These are phyloP conservation scores for Chalciporus piperatus DNA, from an alignment of 768 basidiomycete species.

Conservation along the genomic window DNA sequence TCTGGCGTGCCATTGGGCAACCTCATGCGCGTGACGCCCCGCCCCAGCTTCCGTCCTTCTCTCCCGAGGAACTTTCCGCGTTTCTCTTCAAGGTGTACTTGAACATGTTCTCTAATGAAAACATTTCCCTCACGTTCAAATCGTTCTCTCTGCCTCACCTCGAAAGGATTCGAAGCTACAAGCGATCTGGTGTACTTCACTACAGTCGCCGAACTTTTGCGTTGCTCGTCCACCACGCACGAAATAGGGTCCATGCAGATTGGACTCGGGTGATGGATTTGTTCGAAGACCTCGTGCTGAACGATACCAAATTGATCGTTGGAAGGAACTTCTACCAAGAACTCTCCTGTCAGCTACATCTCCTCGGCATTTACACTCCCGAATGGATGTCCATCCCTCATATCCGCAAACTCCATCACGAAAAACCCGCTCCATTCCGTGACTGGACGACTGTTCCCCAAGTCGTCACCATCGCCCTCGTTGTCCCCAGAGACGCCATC, in stretches of 20 bases:
- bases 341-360: constrained; percentile 41
- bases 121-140: background rate
- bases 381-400: background rate
- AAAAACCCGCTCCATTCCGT: constrained; percentile 23
- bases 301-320: constrained; percentile 12
- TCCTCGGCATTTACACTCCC: constrained; percentile 36
- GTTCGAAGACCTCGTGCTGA: constrained; percentile 20
- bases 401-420: background rate
- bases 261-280: constrained; percentile 44
- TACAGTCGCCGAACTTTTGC: constrained; percentile 51
- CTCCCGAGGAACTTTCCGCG: constrained; percentile 16
- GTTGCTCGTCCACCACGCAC: constrained; percentile 40
- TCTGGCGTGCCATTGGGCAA: constrained; percentile 19
- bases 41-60: constrained; percentile 9
- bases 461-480: constrained; percentile 30
- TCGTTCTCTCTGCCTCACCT: background rate
- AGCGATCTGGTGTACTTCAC: constrained; percentile 28
- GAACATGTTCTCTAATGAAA: constrained; percentile 29
- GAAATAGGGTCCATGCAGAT: constrained; percentile 32
- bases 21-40: background rate
- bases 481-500: constrained; percentile 29
- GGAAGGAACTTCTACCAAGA: constrained; percentile 41
- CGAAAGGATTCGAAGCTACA: background rate
- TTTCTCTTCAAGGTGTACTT: constrained; percentile 24
- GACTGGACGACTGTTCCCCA: constrained; percentile 30